Percentiles rank a stretch among this genome's conserved stretches.
Conservation (phyloP, 2,329 filamentous ascomycete species). For the Triangularia verruculosa region DNA sequence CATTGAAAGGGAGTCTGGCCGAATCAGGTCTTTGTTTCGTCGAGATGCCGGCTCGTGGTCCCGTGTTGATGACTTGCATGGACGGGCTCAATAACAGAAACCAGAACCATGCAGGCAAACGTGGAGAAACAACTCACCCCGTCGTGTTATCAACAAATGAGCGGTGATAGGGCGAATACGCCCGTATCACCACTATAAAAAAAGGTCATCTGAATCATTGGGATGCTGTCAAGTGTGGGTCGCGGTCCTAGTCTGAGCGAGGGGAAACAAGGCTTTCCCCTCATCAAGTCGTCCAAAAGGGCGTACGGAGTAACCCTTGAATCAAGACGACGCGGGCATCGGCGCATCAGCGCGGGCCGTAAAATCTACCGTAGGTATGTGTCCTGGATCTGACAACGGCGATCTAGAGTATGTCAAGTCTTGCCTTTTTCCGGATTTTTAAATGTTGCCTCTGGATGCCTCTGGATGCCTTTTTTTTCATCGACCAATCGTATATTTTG, state of each 20-base stretch:
- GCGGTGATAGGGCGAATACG: neutral
- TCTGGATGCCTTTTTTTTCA: neutral
- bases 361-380: neutral
- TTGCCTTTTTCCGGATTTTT: too few relatives aligned
- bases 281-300: neutral
- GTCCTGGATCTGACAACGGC: neutral
- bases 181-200: neutral
- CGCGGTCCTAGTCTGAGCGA: neutral
- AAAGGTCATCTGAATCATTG: slow-evolving; percentile 8
- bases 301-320: neutral
- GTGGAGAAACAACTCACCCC: neutral
- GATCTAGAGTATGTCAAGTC: too few relatives aligned
- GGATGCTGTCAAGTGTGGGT: slow-evolving; percentile 10
- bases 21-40: neutral
- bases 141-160: neutral
- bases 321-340: neutral
- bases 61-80: neutral
- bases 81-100: neutral
- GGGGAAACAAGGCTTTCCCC: neutral
- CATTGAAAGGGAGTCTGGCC: neutral
- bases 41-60: neutral
- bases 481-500: neutral
- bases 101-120: neutral
- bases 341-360: neutral
- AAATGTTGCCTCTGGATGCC: neutral